Conservation (phyloP, 805 yeast species). For the Spathaspora girioi region DNA sequence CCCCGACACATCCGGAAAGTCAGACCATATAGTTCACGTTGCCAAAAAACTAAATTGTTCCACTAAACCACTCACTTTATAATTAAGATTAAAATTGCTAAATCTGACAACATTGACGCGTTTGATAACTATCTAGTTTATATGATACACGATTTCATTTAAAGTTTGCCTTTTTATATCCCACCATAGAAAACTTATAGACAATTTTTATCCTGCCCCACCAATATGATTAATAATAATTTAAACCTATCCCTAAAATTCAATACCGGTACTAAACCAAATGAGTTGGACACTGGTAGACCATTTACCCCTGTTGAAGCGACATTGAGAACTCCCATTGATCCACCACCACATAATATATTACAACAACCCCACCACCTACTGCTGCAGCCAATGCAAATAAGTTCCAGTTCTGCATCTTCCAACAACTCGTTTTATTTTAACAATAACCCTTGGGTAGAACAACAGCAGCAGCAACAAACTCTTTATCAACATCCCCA, state of each 20-base stretch:
- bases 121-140: no score
- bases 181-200: background rate
- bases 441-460: background rate
- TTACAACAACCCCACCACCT: slow-evolving; percentile 3
- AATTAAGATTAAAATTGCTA: no score
- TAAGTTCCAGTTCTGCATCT: background rate
- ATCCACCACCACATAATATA: slow-evolving; percentile 16
- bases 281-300: slow-evolving; percentile 10
- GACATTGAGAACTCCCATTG: slow-evolving; percentile 38
- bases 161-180: background rate
- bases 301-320: slow-evolving; percentile 47
- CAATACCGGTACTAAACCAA: slow-evolving; percentile 23
- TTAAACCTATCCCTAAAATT: slow-evolving; percentile 32
- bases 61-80: no score
- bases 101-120: no score
- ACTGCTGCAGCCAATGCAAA: slow-evolving; percentile 4
- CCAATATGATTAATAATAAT: slow-evolving; percentile 30
- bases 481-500: slow-evolving; percentile 26
- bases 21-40: no score
- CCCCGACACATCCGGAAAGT: no score
- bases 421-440: background rate
- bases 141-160: no score
- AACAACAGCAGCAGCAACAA: background rate
- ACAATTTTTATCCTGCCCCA: no score
- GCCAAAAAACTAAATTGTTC: no score